Base-by-base conservation (phyloP, 2,329 filamentous ascomycete genomes). In the Ambrosiella cleistominuta region DNA sequence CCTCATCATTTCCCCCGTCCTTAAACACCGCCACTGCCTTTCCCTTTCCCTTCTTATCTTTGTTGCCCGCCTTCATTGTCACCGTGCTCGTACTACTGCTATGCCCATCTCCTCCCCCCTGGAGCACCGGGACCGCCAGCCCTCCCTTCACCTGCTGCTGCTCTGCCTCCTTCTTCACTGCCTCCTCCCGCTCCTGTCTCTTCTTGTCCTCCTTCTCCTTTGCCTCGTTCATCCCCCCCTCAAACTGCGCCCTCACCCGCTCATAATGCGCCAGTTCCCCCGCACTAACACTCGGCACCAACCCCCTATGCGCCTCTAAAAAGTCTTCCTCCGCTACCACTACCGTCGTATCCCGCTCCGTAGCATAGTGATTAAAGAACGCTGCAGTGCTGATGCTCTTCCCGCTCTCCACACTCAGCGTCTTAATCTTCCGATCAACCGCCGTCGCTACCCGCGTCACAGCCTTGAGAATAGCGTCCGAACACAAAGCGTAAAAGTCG, bases 381-480 rank as follows among this genome's bases (percentile, higher is more conserved):
- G 93, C 90, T 0, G 90, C 91, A 1, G 91, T 94, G 1, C 86
- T 86, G 62, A 96, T 79, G 4, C 77, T 73, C 49, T 75, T 71
- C 62, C 63, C 65, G 2, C 68, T 67, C 50, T 70, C 69, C 1
- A 72, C 68, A 65, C 87, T 87, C 68, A 95, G 74, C 3, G 76
- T 74, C 19, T 78, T 78, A 63, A 98, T 86, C 69, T 93, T 93
- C 55, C 80, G 75, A 68, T 98, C 93, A 1, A 97, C 90, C 1
- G 80, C 76, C 1, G 81, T 79, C 1, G 93, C 89, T 67, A 94
- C 88, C 4, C 93, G 82, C 2, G 93, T 98, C 60, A 98, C 91
- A 17, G 93, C 93, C 70, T 98, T 97, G 64, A 98, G 84, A 93
- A 98, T 98, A 56, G 93, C 89, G 69, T 98, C 93, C 49, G 89